phyloP scores from a whole-genome alignment of 768 basidiomycete genomes.

The Suillus cothurnatus region DNA sequence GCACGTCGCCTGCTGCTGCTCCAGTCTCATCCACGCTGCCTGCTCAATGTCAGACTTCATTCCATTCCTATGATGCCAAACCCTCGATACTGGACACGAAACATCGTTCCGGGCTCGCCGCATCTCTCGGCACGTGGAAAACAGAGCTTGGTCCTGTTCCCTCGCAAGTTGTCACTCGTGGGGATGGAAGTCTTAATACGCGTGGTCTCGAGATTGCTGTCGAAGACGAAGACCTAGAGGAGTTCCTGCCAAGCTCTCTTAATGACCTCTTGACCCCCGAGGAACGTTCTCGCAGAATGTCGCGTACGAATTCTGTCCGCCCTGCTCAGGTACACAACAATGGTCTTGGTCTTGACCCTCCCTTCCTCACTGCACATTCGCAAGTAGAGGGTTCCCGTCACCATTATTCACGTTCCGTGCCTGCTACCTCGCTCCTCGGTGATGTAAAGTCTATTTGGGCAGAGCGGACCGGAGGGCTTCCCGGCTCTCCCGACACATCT shows the following conservation, averaged over 20 bases:
- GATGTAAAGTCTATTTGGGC: conserved; percentile 85
- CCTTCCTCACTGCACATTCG: conserved; percentile 17
- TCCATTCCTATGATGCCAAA: conserved; percentile 80
- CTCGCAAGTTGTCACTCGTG: conserved; percentile 15
- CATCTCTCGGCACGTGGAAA: conserved; percentile 58
- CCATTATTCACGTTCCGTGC: conserved; percentile 82
- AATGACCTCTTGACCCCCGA: conserved; percentile 89
- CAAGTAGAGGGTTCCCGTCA: conserved; percentile 41
- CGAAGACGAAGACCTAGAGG: conserved; percentile 82
- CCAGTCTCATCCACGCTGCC: conserved; percentile 32
- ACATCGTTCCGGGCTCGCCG: conserved; percentile 54
- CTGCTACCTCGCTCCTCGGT: conserved; percentile 72
- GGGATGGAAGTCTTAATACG: conserved; percentile 17
- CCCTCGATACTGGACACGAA: conserved; percentile 47
- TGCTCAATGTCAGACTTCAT: conserved; percentile 44
- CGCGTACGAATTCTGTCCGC: conserved; percentile 59
- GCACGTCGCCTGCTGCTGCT: conserved; percentile 54
- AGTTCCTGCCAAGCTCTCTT: conserved; percentile 86
- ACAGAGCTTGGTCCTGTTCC: conserved; percentile 27
- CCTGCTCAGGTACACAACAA: conserved; percentile 19
- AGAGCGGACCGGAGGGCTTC: conserved; percentile 42
- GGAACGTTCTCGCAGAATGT: conserved; percentile 82
- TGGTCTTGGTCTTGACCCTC: conserved; percentile 22
- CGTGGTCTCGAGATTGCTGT: conserved; percentile 47
- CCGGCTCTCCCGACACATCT: conserved; percentile 42